Percentiles rank a stretch among this genome's conserved stretches.
Evolutionary conservation across 2,329 filamentous ascomycete genomes (phyloP).

Genomic region (Curvularia spicifera): DNA sequence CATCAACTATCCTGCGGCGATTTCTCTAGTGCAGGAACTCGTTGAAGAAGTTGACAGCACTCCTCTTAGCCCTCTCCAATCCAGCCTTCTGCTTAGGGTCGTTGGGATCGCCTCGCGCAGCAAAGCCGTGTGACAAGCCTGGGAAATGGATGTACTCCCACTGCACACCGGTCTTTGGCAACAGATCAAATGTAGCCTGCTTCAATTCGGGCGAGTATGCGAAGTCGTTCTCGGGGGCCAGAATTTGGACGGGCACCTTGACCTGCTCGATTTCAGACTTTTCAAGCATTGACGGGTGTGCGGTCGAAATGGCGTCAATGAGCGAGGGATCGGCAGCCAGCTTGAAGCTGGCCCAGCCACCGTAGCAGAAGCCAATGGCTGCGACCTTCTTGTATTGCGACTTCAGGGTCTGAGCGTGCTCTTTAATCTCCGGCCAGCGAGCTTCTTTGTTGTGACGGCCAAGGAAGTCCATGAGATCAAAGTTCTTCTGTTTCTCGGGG

Average conservation of each 20-base stretch:
- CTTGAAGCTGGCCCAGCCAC: conserved; percentile 48
- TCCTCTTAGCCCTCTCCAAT: conserved; percentile 45
- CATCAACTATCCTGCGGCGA: background rate
- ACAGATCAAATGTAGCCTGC: conserved; percentile 32
- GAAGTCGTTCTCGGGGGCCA: conserved; percentile 39
- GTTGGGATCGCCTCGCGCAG: conserved; percentile 35
- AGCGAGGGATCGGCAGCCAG: conserved; percentile 43
- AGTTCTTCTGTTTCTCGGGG: conserved; percentile 36
- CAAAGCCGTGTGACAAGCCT: conserved; percentile 43
- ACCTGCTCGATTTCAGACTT: conserved; percentile 40
- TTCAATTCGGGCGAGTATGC: conserved; percentile 42
- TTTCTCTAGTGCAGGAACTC: conserved; percentile 41
- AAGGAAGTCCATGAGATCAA: conserved; percentile 53
- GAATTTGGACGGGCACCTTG: conserved; percentile 42
- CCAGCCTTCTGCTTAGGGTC: conserved; percentile 39
- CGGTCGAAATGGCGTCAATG: conserved; percentile 40
- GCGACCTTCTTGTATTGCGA: conserved; percentile 50
- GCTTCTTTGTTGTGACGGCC: conserved; percentile 47
- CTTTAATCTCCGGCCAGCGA: conserved; percentile 50
- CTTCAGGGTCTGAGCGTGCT: conserved; percentile 47
- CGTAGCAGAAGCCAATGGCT: conserved; percentile 59
- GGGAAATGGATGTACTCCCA: conserved; percentile 48
- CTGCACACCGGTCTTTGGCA: conserved; percentile 38
- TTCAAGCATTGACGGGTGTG: conserved; percentile 41
- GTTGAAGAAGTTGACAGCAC: conserved; percentile 39